These are phyloP conservation scores for Aegilops speltoides DNA, from an alignment of 176 grass and related monocot species.

Conservation along the genomic window DNA sequence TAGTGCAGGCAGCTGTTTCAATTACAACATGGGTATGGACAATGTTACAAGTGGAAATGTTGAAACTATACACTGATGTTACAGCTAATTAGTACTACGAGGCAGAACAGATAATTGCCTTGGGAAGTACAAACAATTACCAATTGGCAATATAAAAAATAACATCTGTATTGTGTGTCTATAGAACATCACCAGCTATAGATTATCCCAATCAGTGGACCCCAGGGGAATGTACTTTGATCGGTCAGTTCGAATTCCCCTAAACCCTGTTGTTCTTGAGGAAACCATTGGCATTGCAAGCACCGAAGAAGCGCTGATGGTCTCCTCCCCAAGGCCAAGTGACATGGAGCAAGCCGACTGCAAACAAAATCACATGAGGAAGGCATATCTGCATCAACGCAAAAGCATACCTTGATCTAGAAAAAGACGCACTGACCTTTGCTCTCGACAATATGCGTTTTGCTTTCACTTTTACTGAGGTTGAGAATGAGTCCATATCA, in stretches of 20 bases:
- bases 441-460: conserved; percentile 66
- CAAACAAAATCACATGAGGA: conserved; percentile 39
- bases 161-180: conserved; percentile 55
- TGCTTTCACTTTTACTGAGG: conserved; percentile 65
- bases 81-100: conserved; percentile 37
- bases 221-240: conserved; percentile 70
- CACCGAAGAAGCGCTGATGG: conserved; percentile 79
- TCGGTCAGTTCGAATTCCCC: conserved; percentile 48
- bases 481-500: conserved; percentile 52
- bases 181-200: conserved; percentile 50
- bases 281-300: conserved; percentile 91
- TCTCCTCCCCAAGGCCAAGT: conserved; percentile 72
- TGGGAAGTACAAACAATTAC: conserved; percentile 46
- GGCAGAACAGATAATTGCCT: conserved; percentile 37
- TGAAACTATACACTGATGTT: conserved; percentile 54
- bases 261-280: conserved; percentile 87
- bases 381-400: background rate
- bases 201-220: conserved; percentile 57
- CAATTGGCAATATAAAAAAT: conserved; percentile 43
- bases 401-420: background rate
- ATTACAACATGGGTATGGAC: conserved; percentile 47
- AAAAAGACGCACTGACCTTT: conserved; percentile 61
- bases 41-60: conserved; percentile 2
- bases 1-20: conserved; percentile 30
- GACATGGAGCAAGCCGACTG: conserved; percentile 84